Conservation (phyloP, 2,329 filamentous ascomycete species). For the Emericellopsis atlantica region DNA sequence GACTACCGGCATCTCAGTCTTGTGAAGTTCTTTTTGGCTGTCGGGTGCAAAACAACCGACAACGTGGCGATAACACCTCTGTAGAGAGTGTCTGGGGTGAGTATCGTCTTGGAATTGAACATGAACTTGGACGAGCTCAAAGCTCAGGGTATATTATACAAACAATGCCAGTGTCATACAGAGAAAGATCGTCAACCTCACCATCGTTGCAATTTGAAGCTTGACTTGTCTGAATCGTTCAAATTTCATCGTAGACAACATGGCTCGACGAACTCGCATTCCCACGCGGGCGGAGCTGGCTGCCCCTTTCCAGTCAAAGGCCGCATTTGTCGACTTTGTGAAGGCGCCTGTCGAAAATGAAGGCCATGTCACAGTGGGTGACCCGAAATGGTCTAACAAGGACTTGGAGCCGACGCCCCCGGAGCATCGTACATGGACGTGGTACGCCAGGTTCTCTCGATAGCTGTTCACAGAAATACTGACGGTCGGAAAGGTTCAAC, state of each 20-base stretch:
- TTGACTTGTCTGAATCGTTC: no score
- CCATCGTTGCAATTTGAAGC: no score
- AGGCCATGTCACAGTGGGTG: slow-evolving; percentile 8
- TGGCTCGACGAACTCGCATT: slow-evolving; percentile 1
- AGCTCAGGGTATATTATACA: no score
- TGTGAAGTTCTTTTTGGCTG: no score
- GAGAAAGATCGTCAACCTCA: no score
- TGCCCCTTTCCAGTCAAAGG: slow-evolving; percentile 10
- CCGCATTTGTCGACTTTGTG: slow-evolving; percentile 10
- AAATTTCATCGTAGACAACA: not conserved
- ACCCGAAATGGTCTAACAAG: slow-evolving; percentile 15
- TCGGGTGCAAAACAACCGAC: no score
- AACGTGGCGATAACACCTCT: no score
- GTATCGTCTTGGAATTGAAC: no score
- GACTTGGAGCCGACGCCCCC: slow-evolving; percentile 15
- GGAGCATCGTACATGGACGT: slow-evolving; percentile 14
- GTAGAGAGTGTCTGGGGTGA: no score
- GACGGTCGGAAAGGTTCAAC: slow-evolving; percentile 5
- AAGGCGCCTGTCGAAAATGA: slow-evolving; percentile 8
- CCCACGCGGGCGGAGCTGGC: slow-evolving; percentile 4
- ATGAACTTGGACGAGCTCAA: no score
- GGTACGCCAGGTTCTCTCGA: slow-evolving; percentile 5
- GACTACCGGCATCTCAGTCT: no score
- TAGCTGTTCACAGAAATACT: not conserved
- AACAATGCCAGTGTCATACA: no score